These are phyloP conservation scores for Metarhizium brunneum DNA, from an alignment of 2,329 filamentous ascomycete species.

Conservation along the genomic window DNA sequence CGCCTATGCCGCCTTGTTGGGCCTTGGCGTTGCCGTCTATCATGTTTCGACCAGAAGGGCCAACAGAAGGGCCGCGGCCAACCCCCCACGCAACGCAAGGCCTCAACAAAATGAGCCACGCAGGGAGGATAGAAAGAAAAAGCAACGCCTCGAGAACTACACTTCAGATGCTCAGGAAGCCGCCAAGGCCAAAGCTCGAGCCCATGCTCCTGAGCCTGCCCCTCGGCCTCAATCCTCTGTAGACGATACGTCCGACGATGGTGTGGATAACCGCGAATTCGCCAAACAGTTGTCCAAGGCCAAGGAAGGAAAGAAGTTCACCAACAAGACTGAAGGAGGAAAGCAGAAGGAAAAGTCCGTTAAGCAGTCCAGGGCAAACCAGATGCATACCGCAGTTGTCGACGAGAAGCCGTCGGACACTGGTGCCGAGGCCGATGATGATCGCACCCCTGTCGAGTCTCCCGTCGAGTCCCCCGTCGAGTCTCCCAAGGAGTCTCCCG, in stretches of 20 bases:
- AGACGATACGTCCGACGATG: slow-evolving; percentile 43
- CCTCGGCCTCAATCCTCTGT: slow-evolving; percentile 12
- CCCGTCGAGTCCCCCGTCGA: slow-evolving; percentile 51
- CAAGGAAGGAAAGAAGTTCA: slow-evolving; percentile 59
- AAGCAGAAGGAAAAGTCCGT: slow-evolving; percentile 61
- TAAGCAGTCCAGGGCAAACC: slow-evolving; percentile 57
- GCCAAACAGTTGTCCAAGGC: slow-evolving; percentile 63
- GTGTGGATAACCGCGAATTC: slow-evolving; percentile 64
- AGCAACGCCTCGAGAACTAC: slow-evolving; percentile 35
- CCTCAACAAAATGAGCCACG: slow-evolving; percentile 20
- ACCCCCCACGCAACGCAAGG: slow-evolving; percentile 21
- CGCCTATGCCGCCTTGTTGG: slow-evolving; percentile 27
- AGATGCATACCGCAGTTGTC: slow-evolving; percentile 34
- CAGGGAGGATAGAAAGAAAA: slow-evolving; percentile 35
- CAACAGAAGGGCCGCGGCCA: slow-evolving; percentile 19
- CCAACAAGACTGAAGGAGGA: slow-evolving; percentile 40
- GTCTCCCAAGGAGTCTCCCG: slow-evolving; percentile 52
- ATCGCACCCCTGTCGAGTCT: slow-evolving; percentile 61
- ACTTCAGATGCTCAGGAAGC: slow-evolving; percentile 25
- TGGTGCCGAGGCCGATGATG: slow-evolving; percentile 71
- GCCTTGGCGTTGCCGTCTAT: slow-evolving; percentile 26
- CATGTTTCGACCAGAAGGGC: slow-evolving; percentile 24
- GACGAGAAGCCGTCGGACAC: slow-evolving; percentile 43
- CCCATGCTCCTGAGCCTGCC: slow-evolving; percentile 9
- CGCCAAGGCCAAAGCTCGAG: slow-evolving; percentile 28